These are phyloP conservation scores for Oryza meyeriana DNA, from an alignment of 176 grass and related monocot species.

Conservation along the genomic window DNA sequence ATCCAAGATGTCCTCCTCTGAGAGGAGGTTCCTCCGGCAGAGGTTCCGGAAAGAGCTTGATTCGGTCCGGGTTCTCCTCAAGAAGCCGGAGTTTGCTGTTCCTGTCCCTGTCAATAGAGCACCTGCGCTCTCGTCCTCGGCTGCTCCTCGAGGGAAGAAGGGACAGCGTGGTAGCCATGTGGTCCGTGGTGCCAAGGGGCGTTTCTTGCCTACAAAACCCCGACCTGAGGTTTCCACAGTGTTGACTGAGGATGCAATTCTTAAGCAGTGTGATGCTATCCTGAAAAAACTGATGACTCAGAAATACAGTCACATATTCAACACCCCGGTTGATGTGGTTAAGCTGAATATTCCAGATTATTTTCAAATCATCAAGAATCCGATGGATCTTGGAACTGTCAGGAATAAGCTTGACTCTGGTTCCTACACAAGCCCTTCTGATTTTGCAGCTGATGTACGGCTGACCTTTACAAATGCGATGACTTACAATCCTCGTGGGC, in stretches of 20 bases:
- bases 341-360: constrained; percentile 96
- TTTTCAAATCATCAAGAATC: constrained; percentile 72
- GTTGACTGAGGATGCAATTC: constrained; percentile 30
- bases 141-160: constrained; percentile 43
- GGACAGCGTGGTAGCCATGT: constrained; percentile 27
- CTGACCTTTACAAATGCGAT: constrained; percentile 87
- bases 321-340: constrained; percentile 64
- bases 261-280: constrained; percentile 77
- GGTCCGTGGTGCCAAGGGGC: constrained; percentile 50
- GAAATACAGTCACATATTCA: constrained; percentile 73
- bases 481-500: constrained; percentile 78
- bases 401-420: constrained; percentile 58
- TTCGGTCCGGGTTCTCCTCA: constrained; percentile 46
- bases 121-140: constrained; percentile 47
- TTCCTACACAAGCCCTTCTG: constrained; percentile 55
- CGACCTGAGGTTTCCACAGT: constrained; percentile 17
- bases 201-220: constrained; percentile 44
- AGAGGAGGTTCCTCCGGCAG: constrained; percentile 57
- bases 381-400: constrained; percentile 89
- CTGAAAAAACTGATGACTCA: constrained; percentile 93
- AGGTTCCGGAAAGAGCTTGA: constrained; percentile 68
- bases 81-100: constrained; percentile 38
- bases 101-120: constrained; percentile 19
- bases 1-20: constrained; percentile 58
- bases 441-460: constrained; percentile 86